Conservation (phyloP, 768 basidiomycete genomes). For the Rhizopogon salebrosus region DNA sequence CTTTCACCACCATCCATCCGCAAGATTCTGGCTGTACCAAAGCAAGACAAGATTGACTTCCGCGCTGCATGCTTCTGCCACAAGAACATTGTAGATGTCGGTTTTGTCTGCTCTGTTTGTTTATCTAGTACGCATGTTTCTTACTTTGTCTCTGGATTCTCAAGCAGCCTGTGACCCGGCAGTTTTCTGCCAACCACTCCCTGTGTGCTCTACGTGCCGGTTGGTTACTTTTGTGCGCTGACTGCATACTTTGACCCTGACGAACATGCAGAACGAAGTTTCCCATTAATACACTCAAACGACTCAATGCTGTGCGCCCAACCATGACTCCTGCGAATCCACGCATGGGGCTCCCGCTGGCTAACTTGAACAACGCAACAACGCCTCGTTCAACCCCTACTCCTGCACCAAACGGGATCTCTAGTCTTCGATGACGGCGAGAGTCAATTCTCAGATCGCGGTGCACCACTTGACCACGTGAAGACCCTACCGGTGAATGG, state of each 20-base stretch:
- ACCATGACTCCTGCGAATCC: slow-evolving; percentile 24
- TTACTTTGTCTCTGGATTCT: slow-evolving; percentile 5
- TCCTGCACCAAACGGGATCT: slow-evolving; percentile 14
- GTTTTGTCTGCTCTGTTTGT: slow-evolving; percentile 98
- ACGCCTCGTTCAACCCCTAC: slow-evolving; percentile 14
- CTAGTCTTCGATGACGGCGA: slow-evolving; percentile 8
- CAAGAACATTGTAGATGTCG: slow-evolving; percentile 93
- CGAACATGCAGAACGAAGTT: slow-evolving; percentile 72
- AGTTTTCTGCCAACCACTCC: slow-evolving; percentile 94
- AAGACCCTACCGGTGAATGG: slow-evolving; percentile 21
- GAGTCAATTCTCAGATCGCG: neutral
- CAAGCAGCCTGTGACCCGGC: slow-evolving; percentile 1
- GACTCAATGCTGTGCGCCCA: slow-evolving; percentile 61
- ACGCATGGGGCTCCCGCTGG: slow-evolving; percentile 28
- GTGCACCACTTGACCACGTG: too few species aligned
- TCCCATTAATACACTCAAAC: slow-evolving; percentile 86
- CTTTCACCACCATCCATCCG: slow-evolving; percentile 68
- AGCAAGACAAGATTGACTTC: slow-evolving; percentile 94
- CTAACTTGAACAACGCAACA: slow-evolving; percentile 30
- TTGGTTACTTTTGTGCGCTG: slow-evolving; percentile 32
- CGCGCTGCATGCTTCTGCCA: slow-evolving; percentile 99
- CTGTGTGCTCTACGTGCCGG: slow-evolving; percentile 94
- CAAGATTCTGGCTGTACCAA: slow-evolving; percentile 74
- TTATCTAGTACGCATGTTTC: slow-evolving; percentile 70
- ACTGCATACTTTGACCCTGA: neutral